Conservation (phyloP, 1,284 basidiomycete species). For the Irpex sp. region DNA sequence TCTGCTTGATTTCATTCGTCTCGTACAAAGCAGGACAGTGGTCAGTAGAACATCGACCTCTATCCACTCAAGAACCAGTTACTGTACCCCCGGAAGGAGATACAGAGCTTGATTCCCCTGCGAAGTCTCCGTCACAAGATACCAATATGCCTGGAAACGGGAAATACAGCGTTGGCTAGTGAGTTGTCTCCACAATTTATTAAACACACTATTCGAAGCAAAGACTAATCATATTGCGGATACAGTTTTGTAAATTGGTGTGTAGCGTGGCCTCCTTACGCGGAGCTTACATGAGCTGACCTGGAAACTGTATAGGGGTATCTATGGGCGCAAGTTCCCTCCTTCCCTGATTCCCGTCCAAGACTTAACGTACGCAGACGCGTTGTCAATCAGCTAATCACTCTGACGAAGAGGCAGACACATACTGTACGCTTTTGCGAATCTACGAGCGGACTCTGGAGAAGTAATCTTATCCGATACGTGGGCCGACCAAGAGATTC, state of each 20-base stretch:
- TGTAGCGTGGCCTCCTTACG: slow-evolving; percentile 7
- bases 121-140: slow-evolving; percentile 17
- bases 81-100: slow-evolving; percentile 6
- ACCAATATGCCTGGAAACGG: slow-evolving; percentile 33
- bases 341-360: slow-evolving; percentile 78
- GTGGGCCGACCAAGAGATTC: slow-evolving; percentile 93
- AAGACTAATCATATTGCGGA: slow-evolving; percentile 7
- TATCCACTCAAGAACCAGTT: slow-evolving; percentile 3
- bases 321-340: slow-evolving; percentile 87
- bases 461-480: slow-evolving; percentile 86
- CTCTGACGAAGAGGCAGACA: slow-evolving; percentile 42
- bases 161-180: slow-evolving; percentile 81
- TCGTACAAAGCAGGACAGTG: slow-evolving; percentile 46
- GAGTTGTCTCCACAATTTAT: slow-evolving; percentile 30
- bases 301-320: slow-evolving; percentile 66
- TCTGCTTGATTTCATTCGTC: slow-evolving; percentile 36
- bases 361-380: slow-evolving; percentile 75
- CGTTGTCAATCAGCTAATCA: slow-evolving; percentile 12
- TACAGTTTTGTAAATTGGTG: slow-evolving; percentile 76
- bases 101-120: slow-evolving; percentile 12
- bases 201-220: slow-evolving; percentile 5
- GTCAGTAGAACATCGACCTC: slow-evolving; percentile 27
- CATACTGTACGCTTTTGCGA: slow-evolving; percentile 87
- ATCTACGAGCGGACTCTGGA: slow-evolving; percentile 77
- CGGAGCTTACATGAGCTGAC: slow-evolving; percentile 6